These are phyloP conservation scores for Candolleomyces efflorescens DNA, from an alignment of 768 basidiomycete species.

Conservation along the genomic window DNA sequence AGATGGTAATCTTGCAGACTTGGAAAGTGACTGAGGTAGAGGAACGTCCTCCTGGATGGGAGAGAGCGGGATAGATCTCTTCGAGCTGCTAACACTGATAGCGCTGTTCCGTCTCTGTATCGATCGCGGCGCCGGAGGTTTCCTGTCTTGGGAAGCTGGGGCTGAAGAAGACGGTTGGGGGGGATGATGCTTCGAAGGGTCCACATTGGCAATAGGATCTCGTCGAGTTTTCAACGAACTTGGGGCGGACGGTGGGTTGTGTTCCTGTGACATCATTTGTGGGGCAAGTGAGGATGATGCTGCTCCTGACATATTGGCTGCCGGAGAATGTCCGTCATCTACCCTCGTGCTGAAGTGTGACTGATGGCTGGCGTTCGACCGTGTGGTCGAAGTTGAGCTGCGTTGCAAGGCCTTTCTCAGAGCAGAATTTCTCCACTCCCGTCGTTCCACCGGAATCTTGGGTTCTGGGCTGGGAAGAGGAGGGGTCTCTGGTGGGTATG, in stretches of 20 bases:
- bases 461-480: not conserved
- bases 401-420: not conserved
- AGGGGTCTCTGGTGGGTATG: constrained; percentile 1
- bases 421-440: not conserved
- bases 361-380: constrained; percentile 4
- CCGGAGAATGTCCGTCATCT: constrained; percentile 9
- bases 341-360: constrained; percentile 7
- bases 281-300: not conserved
- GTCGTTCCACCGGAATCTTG: not conserved
- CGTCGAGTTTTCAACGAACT: not conserved
- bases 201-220: not conserved
- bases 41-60: constrained; percentile 8
- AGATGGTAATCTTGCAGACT: not conserved
- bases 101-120: not conserved
- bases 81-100: not conserved
- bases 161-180: not conserved
- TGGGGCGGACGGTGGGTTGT: not conserved
- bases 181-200: not conserved
- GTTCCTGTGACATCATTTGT: not conserved
- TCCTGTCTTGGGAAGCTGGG: not conserved
- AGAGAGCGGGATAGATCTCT: not conserved
- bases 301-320: not conserved
- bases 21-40: not conserved
- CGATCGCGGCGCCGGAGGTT: not conserved
- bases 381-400: not conserved